phyloP scores from a whole-genome alignment of 108 stramenopile genomes.

The Cyclostephanos tholiformis region DNA sequence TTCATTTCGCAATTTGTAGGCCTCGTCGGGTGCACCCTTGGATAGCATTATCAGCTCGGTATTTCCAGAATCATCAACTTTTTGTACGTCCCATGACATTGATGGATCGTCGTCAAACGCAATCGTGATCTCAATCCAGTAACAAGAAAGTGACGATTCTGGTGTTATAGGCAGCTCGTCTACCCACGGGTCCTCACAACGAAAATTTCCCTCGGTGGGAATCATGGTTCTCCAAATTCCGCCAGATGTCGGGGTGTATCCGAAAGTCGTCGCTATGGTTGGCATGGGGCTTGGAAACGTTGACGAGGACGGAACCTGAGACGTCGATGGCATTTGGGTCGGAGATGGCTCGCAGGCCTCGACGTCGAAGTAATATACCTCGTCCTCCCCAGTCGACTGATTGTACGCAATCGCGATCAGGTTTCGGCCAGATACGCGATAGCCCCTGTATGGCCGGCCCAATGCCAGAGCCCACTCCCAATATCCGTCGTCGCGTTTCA shows the following conservation, averaged over 20 bases:
- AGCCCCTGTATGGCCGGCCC: not conserved
- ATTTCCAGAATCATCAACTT: not conserved
- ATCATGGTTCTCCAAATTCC: too few relatives aligned
- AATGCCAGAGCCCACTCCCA: not conserved
- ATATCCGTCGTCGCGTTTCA: not conserved
- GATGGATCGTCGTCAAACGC: not conserved
- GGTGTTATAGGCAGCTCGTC: too few relatives aligned
- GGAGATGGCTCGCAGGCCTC: not conserved
- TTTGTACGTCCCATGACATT: not conserved
- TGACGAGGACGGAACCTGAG: not conserved
- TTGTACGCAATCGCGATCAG: not conserved
- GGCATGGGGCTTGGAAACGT: not conserved
- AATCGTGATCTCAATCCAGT: constrained; percentile 4
- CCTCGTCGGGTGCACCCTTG: not conserved
- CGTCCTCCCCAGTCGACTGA: not conserved
- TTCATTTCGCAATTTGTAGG: constrained; percentile 1
- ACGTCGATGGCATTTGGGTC: not conserved
- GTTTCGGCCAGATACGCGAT: not conserved
- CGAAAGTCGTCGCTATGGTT: not conserved
- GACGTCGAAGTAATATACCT: not conserved
- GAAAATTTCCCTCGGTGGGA: too few relatives aligned
- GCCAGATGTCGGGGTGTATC: too few relatives aligned
- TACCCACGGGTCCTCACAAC: too few relatives aligned
- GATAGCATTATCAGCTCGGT: not conserved
- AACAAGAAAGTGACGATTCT: not conserved